Evolutionary conservation across 2,329 filamentous ascomycete genomes (phyloP), one percentile per base, ranked within the genome.

Genomic region (Endoconidiophora polonica): DNA sequence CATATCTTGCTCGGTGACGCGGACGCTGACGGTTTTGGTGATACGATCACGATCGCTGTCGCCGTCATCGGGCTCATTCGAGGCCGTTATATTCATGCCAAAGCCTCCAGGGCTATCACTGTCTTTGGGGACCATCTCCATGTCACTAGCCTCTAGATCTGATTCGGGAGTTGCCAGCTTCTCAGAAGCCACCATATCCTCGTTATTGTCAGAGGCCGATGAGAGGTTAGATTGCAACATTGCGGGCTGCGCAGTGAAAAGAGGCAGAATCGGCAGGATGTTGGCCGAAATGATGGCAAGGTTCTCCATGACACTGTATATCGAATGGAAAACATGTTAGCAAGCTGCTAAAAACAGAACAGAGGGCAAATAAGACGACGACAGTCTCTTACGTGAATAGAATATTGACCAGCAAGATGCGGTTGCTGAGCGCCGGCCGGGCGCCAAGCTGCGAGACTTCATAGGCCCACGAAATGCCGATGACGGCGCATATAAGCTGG

Each of bases 251-350:
- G 53, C 45, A 6, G 46, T 20, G 39, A 61, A 62, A 26, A 65
- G 57, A 2, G 62, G 56, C 2, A 61, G 58, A 23, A 65, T 56
- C 22, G 61, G 60, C 1, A 66, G 56, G 10, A 65, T 56, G 54
- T 66, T 66, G 37, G 64, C 60, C 6, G 63, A 58, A 7, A 64
- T 53, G 23, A 67, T 62, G 50, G 60, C 59, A n/a, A 65, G 44
- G 56, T 65, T 67, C 49, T 64, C 61, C 47, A 65, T 61, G 9
- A 66, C 57, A 4, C 61, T 63, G 41, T 7, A 33, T 12, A 33
- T 33, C 29, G 16, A 18, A 18, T 18, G 16, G 16, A 1, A 9
- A 33, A 9, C 3, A 16, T 7, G 5, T 33, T n/a, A 41, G 37
- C 16, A 46, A 45, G 39, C 24, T n/a, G 5, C 29, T 12, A 33